phyloP scores from a whole-genome alignment of 352 stramenopile genomes.

The Phytophthora kernoviae region DNA sequence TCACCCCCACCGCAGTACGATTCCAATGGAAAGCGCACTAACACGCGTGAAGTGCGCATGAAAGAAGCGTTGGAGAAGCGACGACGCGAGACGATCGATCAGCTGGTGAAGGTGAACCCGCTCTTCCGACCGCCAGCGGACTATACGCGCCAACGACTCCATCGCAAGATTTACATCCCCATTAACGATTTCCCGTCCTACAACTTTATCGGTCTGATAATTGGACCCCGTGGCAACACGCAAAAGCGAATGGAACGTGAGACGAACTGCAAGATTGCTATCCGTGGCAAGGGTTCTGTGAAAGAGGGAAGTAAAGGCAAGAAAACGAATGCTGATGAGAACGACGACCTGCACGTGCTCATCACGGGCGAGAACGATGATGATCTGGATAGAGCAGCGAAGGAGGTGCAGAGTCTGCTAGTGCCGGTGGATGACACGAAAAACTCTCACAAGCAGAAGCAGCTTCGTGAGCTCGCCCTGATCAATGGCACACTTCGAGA shows the following conservation, averaged over 20 bases:
- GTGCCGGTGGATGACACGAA: constrained; percentile 92
- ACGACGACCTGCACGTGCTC: constrained; percentile 97
- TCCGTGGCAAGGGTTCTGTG: constrained; percentile 95
- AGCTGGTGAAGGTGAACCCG: constrained; percentile 96
- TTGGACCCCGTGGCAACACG: constrained; percentile 98
- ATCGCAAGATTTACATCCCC: constrained; percentile 97
- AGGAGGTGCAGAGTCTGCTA: constrained; percentile 91
- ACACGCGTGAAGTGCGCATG: constrained; percentile 97
- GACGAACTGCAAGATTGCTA: constrained; percentile 99
- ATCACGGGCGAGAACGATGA: constrained; percentile 93
- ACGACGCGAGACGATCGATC: constrained; percentile 93
- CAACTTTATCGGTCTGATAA: constrained; percentile 99
- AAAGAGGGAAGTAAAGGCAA: constrained; percentile 97
- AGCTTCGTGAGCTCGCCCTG: constrained; percentile 97
- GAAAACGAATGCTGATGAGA: constrained; percentile 91
- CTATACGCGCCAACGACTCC: constrained; percentile 93
- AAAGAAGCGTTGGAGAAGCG: constrained; percentile 90
- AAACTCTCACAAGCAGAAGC: constrained; percentile 98
- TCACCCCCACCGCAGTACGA: constrained; percentile 96
- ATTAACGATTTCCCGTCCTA: constrained; percentile 98
- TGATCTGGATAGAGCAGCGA: constrained; percentile 80
- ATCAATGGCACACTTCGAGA: constrained; percentile 99
- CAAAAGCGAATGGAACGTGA: constrained; percentile 99
- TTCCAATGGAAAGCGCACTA: constrained; percentile 94
- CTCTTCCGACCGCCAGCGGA: constrained; percentile 85